phyloP scores from a whole-genome alignment of 768 basidiomycete species.

The Mycena belliarum region DNA sequence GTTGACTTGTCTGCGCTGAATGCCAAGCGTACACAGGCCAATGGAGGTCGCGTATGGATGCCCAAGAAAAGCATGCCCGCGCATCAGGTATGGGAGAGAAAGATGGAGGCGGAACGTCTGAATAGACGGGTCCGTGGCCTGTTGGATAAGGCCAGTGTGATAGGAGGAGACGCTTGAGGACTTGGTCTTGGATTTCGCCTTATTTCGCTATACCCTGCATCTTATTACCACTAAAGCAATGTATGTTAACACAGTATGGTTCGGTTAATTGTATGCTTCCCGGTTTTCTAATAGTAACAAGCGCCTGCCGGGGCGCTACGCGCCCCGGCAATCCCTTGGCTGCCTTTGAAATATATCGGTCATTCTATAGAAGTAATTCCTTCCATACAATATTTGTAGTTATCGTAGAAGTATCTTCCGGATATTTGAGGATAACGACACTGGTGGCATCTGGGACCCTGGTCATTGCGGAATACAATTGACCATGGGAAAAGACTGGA shows the following conservation, averaged over 20 bases:
- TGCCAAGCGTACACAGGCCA: slow-evolving; percentile 50
- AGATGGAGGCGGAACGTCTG: slow-evolving; percentile 73
- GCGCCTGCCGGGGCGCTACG: no score
- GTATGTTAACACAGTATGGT: neutral
- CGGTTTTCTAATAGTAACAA: no score
- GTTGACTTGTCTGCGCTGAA: slow-evolving; percentile 77
- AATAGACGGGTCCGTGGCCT: slow-evolving; percentile 70
- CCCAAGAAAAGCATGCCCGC: slow-evolving; percentile 81
- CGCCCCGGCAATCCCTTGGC: no score
- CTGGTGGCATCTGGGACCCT: no score
- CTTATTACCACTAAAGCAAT: slow-evolving; percentile 13
- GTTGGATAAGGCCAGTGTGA: slow-evolving; percentile 60
- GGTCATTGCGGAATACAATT: no score
- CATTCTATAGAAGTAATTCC: no score
- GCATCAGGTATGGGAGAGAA: slow-evolving; percentile 77
- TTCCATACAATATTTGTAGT: no score
- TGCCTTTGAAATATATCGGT: no score
- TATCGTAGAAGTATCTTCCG: no score
- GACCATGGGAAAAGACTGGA: no score
- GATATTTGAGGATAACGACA: no score
- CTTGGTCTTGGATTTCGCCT: slow-evolving; percentile 7
- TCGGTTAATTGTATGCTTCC: neutral
- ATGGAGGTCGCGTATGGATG: slow-evolving; percentile 67
- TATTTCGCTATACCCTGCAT: slow-evolving; percentile 20
- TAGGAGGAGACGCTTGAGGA: slow-evolving; percentile 30